Conservation (phyloP, 306 rosid genomes). For the Ormosia emarginata region DNA sequence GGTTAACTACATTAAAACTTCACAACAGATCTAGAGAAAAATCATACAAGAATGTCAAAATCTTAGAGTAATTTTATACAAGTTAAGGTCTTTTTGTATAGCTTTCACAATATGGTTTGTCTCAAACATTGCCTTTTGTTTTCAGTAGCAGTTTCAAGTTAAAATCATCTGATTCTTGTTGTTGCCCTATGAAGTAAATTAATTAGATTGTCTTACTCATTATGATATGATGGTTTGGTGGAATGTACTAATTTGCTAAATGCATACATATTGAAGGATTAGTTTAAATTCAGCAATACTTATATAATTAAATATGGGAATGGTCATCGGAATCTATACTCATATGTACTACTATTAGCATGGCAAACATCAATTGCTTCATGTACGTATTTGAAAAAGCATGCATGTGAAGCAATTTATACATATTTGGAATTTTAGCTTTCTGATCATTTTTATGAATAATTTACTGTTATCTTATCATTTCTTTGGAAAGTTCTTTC, state of each 20-base stretch:
- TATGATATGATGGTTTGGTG: neutral
- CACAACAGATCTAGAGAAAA: neutral
- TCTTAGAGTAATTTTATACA: neutral
- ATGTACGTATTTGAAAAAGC: neutral
- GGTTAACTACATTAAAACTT: neutral
- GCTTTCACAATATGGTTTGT: neutral
- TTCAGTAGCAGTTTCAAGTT: neutral
- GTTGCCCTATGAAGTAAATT: neutral
- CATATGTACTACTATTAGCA: neutral
- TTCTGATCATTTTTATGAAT: neutral
- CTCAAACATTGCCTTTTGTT: neutral
- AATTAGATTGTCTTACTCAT: neutral
- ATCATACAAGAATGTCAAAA: neutral
- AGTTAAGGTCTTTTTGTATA: neutral
- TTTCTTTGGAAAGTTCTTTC: neutral
- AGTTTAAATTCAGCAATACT: neutral
- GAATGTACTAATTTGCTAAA: neutral
- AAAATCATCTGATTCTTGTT: neutral
- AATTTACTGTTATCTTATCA: neutral
- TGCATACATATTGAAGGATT: neutral
- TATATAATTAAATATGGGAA: neutral
- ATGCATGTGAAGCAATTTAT: neutral
- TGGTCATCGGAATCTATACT: neutral
- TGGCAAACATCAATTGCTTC: neutral
- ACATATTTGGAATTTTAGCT: neutral